Conservation (phyloP, 768 basidiomycete species). For the Lactifluus hygrophoroides region DNA sequence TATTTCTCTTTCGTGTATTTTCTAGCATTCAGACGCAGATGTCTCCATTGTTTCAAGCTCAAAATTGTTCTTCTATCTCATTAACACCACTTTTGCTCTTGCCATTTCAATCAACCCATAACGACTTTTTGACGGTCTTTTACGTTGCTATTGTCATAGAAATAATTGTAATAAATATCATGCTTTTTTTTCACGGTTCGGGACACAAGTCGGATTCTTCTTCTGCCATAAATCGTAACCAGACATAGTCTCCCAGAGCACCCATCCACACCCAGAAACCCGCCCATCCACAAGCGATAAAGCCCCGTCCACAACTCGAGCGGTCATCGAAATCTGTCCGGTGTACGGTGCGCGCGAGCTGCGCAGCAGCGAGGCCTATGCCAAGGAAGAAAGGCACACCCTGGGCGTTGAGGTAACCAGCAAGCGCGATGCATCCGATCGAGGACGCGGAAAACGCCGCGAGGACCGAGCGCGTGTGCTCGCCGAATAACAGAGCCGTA, state of each 20-base stretch:
- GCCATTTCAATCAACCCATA: too few relatives aligned
- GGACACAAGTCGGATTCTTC: background rate
- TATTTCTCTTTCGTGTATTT: background rate
- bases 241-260: conserved; percentile 57
- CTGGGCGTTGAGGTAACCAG: conserved; percentile 74
- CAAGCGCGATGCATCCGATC: conserved; percentile 63
- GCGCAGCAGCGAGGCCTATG: conserved; percentile 58
- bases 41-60: background rate
- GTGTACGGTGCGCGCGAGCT: conserved; percentile 70
- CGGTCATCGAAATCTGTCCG: conserved; percentile 69
- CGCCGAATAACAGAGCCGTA: conserved; percentile 86
- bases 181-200: too few relatives aligned
- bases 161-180: background rate
- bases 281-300: conserved; percentile 79
- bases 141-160: background rate
- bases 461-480: conserved; percentile 67
- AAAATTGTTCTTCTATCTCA: too few relatives aligned
- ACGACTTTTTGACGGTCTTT: background rate
- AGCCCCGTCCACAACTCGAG: conserved; percentile 83
- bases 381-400: conserved; percentile 75
- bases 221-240: conserved; percentile 14
- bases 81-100: too few relatives aligned
- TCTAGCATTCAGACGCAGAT: background rate
- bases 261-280: conserved; percentile 88
- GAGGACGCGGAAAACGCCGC: conserved; percentile 63